Evolutionary conservation across 2,329 filamentous ascomycete species (phyloP).

Genomic region (Fusarium sp.): DNA sequence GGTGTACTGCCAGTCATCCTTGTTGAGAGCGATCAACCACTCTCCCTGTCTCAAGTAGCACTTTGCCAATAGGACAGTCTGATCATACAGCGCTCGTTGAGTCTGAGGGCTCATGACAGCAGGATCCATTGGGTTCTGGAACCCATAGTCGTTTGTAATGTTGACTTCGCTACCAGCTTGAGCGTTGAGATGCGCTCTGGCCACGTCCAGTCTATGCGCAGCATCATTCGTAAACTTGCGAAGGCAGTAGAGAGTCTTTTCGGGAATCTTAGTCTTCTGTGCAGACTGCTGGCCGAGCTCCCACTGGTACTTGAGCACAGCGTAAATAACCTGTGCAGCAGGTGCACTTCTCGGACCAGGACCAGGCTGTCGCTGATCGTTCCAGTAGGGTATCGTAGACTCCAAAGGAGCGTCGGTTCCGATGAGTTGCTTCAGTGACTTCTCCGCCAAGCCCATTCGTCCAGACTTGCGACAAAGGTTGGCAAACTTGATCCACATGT

Average conservation of each 20-base stretch:
- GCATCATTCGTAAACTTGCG: constrained; percentile 71
- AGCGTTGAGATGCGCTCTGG: constrained; percentile 62
- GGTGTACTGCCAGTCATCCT: constrained; percentile 88
- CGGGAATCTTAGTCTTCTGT: constrained; percentile 59
- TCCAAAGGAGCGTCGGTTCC: constrained; percentile 75
- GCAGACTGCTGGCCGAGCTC: constrained; percentile 76
- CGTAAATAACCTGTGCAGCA: constrained; percentile 88
- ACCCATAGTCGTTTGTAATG: constrained; percentile 61
- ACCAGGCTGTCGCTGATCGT: constrained; percentile 45
- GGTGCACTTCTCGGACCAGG: constrained; percentile 60
- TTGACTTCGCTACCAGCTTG: constrained; percentile 61
- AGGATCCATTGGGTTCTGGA: constrained; percentile 61
- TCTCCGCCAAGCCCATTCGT: constrained; percentile 93
- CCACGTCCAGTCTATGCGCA: constrained; percentile 65
- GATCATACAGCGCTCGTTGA: constrained; percentile 67
- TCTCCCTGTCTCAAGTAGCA: constrained; percentile 97
- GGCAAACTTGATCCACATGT: constrained; percentile 99
- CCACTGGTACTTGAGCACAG: constrained; percentile 98
- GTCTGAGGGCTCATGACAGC: constrained; percentile 61
- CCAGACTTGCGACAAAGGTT: constrained; percentile 98
- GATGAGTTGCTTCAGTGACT: constrained; percentile 91
- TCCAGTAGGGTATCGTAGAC: constrained; percentile 70
- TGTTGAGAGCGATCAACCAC: constrained; percentile 89
- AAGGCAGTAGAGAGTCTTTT: constrained; percentile 69
- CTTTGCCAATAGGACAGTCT: constrained; percentile 84